These are phyloP conservation scores for Fonsecaea pugnacius DNA, from an alignment of 2,329 filamentous ascomycete genomes.

Conservation along the genomic window DNA sequence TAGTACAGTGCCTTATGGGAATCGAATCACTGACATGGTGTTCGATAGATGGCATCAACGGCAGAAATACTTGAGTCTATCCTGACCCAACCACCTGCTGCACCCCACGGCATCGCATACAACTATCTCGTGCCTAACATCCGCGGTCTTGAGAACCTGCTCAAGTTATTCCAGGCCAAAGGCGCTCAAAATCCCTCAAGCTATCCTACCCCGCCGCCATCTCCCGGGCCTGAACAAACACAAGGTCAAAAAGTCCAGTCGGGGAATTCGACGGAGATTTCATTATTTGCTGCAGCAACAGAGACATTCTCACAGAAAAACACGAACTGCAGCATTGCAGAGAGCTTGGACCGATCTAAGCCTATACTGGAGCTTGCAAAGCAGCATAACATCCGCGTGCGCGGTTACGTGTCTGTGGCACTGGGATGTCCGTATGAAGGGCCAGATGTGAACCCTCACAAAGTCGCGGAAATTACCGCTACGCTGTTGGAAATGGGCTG, in stretches of 20 bases:
- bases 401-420: slow-evolving; percentile 68
- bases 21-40: neutral
- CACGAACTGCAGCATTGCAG: slow-evolving; percentile 67
- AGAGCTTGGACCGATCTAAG: slow-evolving; percentile 63
- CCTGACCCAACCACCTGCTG: slow-evolving; percentile 55
- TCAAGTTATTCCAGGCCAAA: slow-evolving; percentile 56
- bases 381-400: slow-evolving; percentile 60
- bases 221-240: slow-evolving; percentile 44
- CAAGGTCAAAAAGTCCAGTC: slow-evolving; percentile 47
- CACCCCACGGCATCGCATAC: slow-evolving; percentile 61
- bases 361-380: slow-evolving; percentile 63
- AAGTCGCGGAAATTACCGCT: slow-evolving; percentile 65
- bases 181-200: slow-evolving; percentile 42
- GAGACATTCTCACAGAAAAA: slow-evolving; percentile 68
- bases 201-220: slow-evolving; percentile 40
- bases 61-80: slow-evolving; percentile 63
- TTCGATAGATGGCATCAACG: slow-evolving; percentile 65
- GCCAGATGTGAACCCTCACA: slow-evolving; percentile 62
- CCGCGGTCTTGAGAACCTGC: slow-evolving; percentile 64
- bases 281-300: slow-evolving; percentile 68
- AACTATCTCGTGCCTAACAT: slow-evolving; percentile 70
- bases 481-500: slow-evolving; percentile 67
- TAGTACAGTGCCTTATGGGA: neutral
- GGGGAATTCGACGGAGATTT: slow-evolving; percentile 58
- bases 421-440: slow-evolving; percentile 70